Base-by-base conservation (phyloP, 2,329 filamentous ascomycete species). In the Talaromyces pinophilus region DNA sequence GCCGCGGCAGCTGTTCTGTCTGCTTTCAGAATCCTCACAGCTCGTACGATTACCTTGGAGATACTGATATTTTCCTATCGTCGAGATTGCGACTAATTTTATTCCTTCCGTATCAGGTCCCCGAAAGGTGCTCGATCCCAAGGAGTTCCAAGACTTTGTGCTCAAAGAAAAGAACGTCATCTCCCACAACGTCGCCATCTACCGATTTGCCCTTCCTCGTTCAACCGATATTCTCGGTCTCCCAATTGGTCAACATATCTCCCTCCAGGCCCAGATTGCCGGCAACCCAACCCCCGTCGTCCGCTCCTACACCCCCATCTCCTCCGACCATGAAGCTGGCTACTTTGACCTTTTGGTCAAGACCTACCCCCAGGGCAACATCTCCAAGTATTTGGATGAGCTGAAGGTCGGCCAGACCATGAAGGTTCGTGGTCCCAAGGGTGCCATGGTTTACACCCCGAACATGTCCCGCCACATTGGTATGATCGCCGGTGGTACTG, bases 201-300 rank as follows among this genome's bases (percentile, higher is more conserved):
- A 98, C 85, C 93, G 95, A 76, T 97, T 98, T 83, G 86, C 86
- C 70, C 91, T 99, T 48, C 93, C 93, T 66, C 85, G 85, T 62
- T 82, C 89, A 48, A 90, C 84, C 73, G 87, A 91, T 72, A 92
- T 97, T 78, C 92, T 98, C 75, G 95, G 95, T 76, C 91, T 98
- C 52, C 94, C 95, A 71, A 98, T 98, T 83, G 95, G 95, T 77
- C 95, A 99, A 84, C 95, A 99, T 85, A 97, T 99, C 82, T 97
- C 94, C 69, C 92, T 99, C 77, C 92, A 91, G 72, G 94, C 93
- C 65, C 87, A 86, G 65, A 87, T 93, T 68, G 88, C 92, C 73
- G 92, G 92, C 76, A 85, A 86, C 73, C 84, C 84, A 71, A 94
- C 95, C 82, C 91, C 96, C 76, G 90, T 96, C 70, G 89, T 96